Conservation (phyloP, 208 protist species). For the Trypanosoma conorhini region DNA sequence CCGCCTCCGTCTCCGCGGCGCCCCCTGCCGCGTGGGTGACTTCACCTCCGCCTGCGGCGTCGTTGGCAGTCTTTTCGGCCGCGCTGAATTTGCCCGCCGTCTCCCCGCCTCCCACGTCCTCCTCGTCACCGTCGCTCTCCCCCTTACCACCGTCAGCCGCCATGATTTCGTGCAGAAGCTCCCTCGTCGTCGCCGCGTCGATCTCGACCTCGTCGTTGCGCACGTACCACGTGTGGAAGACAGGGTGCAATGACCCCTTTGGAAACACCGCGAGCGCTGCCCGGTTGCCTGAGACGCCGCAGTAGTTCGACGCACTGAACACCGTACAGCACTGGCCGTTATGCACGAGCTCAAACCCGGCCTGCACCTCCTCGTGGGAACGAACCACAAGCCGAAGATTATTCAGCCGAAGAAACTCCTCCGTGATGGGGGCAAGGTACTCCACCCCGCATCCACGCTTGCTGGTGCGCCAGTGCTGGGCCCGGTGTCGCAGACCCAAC, state of each 20-base stretch:
- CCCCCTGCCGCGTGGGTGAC: neutral
- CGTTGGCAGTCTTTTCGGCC: neutral
- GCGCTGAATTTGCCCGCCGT: neutral
- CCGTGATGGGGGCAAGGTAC: conserved; percentile 96
- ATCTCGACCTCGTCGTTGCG: neutral
- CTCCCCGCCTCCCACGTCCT: neutral
- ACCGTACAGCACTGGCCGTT: conserved; percentile 70
- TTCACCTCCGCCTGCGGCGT: neutral
- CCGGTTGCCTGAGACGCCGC: conserved; percentile 95
- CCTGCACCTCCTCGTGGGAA: conserved; percentile 92
- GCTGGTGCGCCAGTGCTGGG: conserved; percentile 96
- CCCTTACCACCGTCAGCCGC: neutral
- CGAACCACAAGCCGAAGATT: conserved; percentile 95
- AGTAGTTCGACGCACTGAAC: conserved; percentile 89
- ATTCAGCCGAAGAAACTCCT: conserved; percentile 95
- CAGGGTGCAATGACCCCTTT: conserved; percentile 43
- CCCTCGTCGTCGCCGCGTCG: neutral
- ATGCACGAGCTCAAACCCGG: conserved; percentile 84
- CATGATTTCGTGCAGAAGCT: conserved; percentile 1
- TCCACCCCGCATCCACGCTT: conserved; percentile 98
- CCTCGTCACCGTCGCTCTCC: neutral
- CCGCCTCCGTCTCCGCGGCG: neutral
- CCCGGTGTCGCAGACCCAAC: conserved; percentile 68
- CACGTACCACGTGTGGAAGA: conserved; percentile 83
- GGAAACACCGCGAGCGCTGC: conserved; percentile 91